Conservation (phyloP, 164 flowering plant genomes). For the Sextonia rubra region DNA sequence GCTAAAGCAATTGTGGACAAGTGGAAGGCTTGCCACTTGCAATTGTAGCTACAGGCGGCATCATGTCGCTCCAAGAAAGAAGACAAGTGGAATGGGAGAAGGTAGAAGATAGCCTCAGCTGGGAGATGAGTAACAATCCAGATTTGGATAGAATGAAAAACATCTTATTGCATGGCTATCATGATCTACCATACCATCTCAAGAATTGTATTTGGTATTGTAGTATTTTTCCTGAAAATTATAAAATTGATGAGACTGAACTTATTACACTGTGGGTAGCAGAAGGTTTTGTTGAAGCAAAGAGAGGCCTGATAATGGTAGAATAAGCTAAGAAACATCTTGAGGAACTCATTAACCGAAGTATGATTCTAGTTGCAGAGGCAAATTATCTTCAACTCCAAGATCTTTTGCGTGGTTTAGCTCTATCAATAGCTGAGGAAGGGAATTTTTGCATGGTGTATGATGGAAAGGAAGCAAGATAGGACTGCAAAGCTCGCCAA, state of each 20-base stretch:
- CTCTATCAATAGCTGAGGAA: background rate
- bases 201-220: constrained; percentile 24
- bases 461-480: background rate
- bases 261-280: constrained; percentile 25
- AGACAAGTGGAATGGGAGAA: constrained; percentile 4
- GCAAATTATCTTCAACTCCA: constrained; percentile 9
- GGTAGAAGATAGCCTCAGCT: constrained; percentile 5
- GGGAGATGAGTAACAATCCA: constrained; percentile 12
- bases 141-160: background rate
- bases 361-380: constrained; percentile 11
- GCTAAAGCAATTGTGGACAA: constrained; percentile 10
- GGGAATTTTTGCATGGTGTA: background rate
- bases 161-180: constrained; percentile 8
- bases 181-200: constrained; percentile 13
- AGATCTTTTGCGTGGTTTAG: constrained; percentile 17
- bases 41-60: constrained; percentile 13
- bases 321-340: constrained; percentile 7
- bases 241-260: background rate
- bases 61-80: constrained; percentile 4
- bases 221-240: constrained; percentile 16
- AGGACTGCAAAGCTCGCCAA: background rate
- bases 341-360: constrained; percentile 8
- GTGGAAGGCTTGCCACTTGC: constrained; percentile 27
- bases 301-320: background rate
- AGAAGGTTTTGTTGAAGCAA: constrained; percentile 16